phyloP scores from a whole-genome alignment of 306 rosid genomes.

The Prunus padus region DNA sequence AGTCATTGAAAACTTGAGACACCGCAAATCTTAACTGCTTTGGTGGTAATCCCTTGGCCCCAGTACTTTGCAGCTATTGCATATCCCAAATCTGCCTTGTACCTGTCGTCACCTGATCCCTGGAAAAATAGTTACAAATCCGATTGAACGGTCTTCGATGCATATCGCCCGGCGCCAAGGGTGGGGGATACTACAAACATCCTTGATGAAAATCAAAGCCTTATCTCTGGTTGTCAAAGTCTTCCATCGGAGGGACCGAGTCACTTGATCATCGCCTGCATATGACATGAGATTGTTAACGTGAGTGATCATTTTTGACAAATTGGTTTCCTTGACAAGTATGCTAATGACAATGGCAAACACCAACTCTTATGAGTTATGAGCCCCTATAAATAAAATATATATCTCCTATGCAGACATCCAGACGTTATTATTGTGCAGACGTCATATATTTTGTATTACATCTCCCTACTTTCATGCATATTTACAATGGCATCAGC shows the following conservation, averaged over 20 bases:
- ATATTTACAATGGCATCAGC: too few relatives aligned
- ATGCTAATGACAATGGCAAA: background rate
- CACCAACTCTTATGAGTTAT: background rate
- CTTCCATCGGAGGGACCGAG: constrained; percentile 30
- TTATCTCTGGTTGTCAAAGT: constrained; percentile 48
- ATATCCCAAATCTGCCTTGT: constrained; percentile 50
- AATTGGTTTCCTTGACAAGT: constrained; percentile 26
- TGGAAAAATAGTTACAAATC: constrained; percentile 37
- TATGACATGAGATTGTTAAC: constrained; percentile 53
- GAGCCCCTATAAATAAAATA: too few relatives aligned
- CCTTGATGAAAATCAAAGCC: constrained; percentile 50
- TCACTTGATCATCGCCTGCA: constrained; percentile 59
- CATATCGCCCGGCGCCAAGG: constrained; percentile 66
- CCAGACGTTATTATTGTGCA: too few relatives aligned
- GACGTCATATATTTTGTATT: too few relatives aligned
- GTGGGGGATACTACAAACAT: constrained; percentile 58
- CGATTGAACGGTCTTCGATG: constrained; percentile 43
- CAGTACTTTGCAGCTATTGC: constrained; percentile 44
- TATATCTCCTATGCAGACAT: too few relatives aligned
- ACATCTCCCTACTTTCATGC: too few relatives aligned
- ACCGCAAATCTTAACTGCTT: constrained; percentile 39
- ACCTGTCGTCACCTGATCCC: constrained; percentile 41
- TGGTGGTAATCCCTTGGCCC: constrained; percentile 56
- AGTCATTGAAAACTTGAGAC: constrained; percentile 42
- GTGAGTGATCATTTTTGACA: constrained; percentile 31